A percentile compares a stretch with the other conserved stretches of the same genome.
phyloP scores from a whole-genome alignment of 139 green algal species.

The Chlamydomonas sp. region DNA sequence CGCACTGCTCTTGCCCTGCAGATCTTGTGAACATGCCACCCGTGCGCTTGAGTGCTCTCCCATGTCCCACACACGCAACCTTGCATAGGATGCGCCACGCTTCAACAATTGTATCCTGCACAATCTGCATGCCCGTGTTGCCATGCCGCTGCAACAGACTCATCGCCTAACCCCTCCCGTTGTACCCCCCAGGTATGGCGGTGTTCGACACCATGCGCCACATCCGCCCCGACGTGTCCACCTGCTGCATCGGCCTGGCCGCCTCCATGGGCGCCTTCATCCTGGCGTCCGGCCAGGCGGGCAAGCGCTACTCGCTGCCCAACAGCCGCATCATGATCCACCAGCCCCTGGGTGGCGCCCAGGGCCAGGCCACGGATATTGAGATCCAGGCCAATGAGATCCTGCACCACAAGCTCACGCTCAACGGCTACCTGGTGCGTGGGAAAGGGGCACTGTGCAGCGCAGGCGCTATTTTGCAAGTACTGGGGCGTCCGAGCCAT shows the following conservation, averaged over 20 bases:
- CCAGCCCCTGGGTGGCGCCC: constrained; percentile 97
- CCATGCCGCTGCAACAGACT: background rate
- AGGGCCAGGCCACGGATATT: constrained; percentile 90
- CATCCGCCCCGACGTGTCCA: constrained; percentile 95
- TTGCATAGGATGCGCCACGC: background rate
- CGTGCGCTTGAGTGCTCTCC: too few species aligned
- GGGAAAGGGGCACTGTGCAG: background rate
- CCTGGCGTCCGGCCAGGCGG: constrained; percentile 92
- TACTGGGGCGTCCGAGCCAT: background rate
- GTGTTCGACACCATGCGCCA: constrained; percentile 99
- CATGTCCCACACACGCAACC: background rate
- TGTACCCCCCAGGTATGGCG: constrained; percentile 89
- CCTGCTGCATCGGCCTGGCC: constrained; percentile 97
- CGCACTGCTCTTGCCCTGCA: too few species aligned
- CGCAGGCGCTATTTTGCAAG: background rate
- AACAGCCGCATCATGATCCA: constrained; percentile 99
- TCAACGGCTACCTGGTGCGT: constrained; percentile 95
- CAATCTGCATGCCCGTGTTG: too few species aligned
- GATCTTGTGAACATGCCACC: too few species aligned
- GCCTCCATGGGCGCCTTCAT: constrained; percentile 99
- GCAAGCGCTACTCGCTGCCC: constrained; percentile 97
- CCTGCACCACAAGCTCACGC: constrained; percentile 99
- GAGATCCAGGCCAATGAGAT: constrained; percentile 99
- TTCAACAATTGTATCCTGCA: background rate
- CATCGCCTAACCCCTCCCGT: background rate